Base-by-base conservation (phyloP, 768 basidiomycete species). In the Sistotremastrum niveocremeum region DNA sequence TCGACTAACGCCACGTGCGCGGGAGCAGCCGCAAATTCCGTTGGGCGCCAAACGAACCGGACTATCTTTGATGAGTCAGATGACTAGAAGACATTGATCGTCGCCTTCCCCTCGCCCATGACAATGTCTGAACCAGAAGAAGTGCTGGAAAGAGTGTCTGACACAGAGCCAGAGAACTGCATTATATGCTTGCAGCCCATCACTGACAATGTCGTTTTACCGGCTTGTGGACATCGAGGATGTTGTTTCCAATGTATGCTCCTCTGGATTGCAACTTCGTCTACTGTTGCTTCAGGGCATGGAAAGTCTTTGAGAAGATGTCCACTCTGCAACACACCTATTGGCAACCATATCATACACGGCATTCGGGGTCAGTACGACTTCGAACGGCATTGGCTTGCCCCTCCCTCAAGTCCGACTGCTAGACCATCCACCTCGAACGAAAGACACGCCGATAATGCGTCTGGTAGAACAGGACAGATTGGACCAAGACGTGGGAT, bases 191-290 rank as follows among this genome's bases (percentile, higher is more conserved):
- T 97, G 28, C 86, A 93, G 54, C 49, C 65, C 7, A 66, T 91
- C 44, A 66, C 71, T 9, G 88, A 95, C 64, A 68, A 84, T 39
- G 84, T 90, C 0, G 72, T 93, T 36, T 68, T 94, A 29, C 86
- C 89, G 1, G 71, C 68, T 6, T 95, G 91, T 61, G 84, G 86
- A 2, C 91, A 97, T 66, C 56, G 59, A 40, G 84, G 86, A 56
- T 93, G 93, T 57, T 97, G 91, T 56, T 94, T 94, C 52, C 84
- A 87, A 46, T 97, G 91, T 59, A 70, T 95, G 28, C 65, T 83
- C 41, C 63, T 90, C 1, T 94, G 90, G 91, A 74, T 34, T 34
- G 28, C 31, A 29, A 31, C 36, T 20, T 39, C 12, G 43, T 41
- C 6, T 12, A n/a, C 41, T 5, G n/a, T 40, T 7, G 8, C 7